phyloP scores from a whole-genome alignment of 768 basidiomycete genomes.

The Lactarius tabidus region DNA sequence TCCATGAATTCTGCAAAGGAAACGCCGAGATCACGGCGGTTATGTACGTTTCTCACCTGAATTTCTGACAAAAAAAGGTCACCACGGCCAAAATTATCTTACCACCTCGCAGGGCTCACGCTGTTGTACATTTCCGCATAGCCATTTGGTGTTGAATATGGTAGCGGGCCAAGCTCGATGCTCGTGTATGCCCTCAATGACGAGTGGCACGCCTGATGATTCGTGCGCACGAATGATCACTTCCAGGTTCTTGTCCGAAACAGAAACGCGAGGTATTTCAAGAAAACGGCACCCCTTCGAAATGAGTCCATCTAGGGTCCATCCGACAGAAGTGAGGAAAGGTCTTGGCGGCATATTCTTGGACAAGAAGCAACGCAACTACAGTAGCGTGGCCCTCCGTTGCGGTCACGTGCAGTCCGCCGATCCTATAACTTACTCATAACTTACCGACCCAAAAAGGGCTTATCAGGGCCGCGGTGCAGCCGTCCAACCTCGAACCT shows the following conservation, averaged over 20 bases:
- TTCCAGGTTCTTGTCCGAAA: conserved; percentile 28
- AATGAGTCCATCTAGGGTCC: conserved; percentile 47
- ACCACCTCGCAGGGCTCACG: conserved; percentile 9
- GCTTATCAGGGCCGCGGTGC: too few relatives aligned
- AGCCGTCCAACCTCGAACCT: too few relatives aligned
- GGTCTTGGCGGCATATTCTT: conserved; percentile 4
- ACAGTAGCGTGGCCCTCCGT: neutral
- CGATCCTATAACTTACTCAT: neutral
- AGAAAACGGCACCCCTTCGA: conserved; percentile 40
- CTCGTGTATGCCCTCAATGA: conserved; percentile 59
- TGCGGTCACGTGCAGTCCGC: conserved; percentile 1
- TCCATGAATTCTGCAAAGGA: conserved; percentile 50
- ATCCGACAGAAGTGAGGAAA: conserved; percentile 33
- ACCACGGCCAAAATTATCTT: neutral
- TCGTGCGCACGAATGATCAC: conserved; percentile 34
- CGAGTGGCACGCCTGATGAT: conserved; percentile 53
- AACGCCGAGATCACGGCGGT: conserved; percentile 51
- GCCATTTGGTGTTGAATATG: conserved; percentile 55
- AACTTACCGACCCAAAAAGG: too few relatives aligned
- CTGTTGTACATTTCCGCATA: conserved; percentile 35
- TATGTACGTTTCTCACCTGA: conserved; percentile 58
- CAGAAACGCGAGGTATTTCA: conserved; percentile 39
- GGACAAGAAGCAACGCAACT: neutral
- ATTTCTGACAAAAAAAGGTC: conserved; percentile 41
- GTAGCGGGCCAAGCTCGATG: conserved; percentile 50